phyloP scores from a whole-genome alignment of 306 rosid species.

The Senna tora region DNA sequence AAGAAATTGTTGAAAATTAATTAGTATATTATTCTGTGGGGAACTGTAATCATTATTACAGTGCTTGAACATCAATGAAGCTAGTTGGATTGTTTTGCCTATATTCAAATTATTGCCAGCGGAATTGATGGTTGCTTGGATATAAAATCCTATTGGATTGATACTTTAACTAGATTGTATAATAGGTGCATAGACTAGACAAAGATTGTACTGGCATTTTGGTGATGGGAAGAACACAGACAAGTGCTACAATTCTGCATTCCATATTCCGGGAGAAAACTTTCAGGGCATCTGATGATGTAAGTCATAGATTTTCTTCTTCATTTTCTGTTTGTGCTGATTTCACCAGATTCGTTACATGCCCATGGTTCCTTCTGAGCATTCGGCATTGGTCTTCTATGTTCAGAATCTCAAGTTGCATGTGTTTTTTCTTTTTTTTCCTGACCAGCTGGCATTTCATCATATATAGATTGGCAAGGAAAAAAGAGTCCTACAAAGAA shows the following conservation, averaged over 20 bases:
- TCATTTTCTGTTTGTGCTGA: neutral
- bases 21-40: slow-evolving; percentile 15
- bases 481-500: slow-evolving; percentile 65
- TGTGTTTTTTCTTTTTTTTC: slow-evolving; percentile 20
- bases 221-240: slow-evolving; percentile 91
- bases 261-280: slow-evolving; percentile 89
- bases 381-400: neutral
- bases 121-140: slow-evolving; percentile 19
- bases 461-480: slow-evolving; percentile 44
- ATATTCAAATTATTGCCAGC: slow-evolving; percentile 1
- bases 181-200: slow-evolving; percentile 87
- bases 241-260: slow-evolving; percentile 72
- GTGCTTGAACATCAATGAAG: slow-evolving; percentile 7
- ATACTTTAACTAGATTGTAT: slow-evolving; percentile 31
- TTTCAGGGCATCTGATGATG: slow-evolving; percentile 65
- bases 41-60: slow-evolving; percentile 7
- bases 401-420: slow-evolving; percentile 37
- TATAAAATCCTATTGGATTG: slow-evolving; percentile 17
- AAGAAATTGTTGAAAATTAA: neutral
- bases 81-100: slow-evolving; percentile 13
- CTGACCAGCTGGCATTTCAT: slow-evolving; percentile 28
- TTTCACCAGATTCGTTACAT: slow-evolving; percentile 9
- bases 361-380: neutral
- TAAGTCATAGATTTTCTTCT: slow-evolving; percentile 38
- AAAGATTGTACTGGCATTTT: slow-evolving; percentile 86